Evolutionary conservation across 495 filamentous ascomycete species (phyloP), one percentile per base, ranked within the genome.

Genomic region (Penicillium angulare): DNA sequence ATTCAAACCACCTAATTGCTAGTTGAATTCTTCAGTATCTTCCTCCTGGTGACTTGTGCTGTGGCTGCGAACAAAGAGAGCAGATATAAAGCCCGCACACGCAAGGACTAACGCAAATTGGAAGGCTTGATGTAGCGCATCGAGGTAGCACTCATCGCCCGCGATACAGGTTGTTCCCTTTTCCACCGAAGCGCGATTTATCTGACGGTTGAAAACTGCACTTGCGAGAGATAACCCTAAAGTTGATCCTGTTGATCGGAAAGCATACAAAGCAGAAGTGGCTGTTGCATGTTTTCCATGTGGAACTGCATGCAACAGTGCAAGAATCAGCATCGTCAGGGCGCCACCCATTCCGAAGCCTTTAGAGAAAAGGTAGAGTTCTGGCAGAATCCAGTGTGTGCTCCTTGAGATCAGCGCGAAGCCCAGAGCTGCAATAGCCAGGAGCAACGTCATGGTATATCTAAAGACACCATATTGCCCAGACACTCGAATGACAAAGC

Each of bases 201-300:
- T 43, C 15, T 43, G 43, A 16, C 38, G 18, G 5, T 43, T 16
- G 27, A 59, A 55, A 13, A 52, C 35, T 0, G 31, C 48, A 48
- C 47, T 45, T 1, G 51, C 56, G 24, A 12, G 34, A 5, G 56
- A 52, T 2, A 59, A 29, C 8, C 52, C 51, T 16, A 59, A 20
- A 1, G 51, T 59, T 20, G 43, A 38, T 2, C 56, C 52, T 4
- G 43, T 50, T 16, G 52, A 55, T 34, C 56, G 52, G 29, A 55
- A 55, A 3, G 56, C 56, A 38, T 52, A 55, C 16, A 49, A 38
- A 0, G 56, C 56, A 36, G 51, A 59, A 9, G 52, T 55, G 27
- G 44, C 44, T 5, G 52, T 52, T 2, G 56, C 56, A 24, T 59
- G 52, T 13, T 41, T 26, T 2, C 49, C 43, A 26, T 55, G 52